A percentile compares a stretch with the other conserved stretches of the same genome.
Conservation (phyloP, 306 rosid species). For the peach (Prunus persica) region Prunus_persica_NCBIv2 NC_034009.1:41928001-41928500, state of each 20-base stretch:
- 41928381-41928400: constrained; percentile 8
- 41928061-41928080: no score
- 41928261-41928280: constrained; percentile 1
- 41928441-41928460: not conserved
- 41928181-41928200: constrained; percentile 5
- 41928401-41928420: not conserved
- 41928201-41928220: not conserved
- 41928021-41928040: no score
- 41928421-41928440: not conserved
- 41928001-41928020: no score
- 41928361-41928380: constrained; percentile 7
- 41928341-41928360: not conserved
- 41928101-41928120: no score
- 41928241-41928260: not conserved
- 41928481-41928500: no score
- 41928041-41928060: no score
- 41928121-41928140: no score
- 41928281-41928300: not conserved
- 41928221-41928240: constrained; percentile 20
- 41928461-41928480: no score
- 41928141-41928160: no score
- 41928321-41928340: constrained; percentile 20
- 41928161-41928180: not conserved
- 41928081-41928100: no score
- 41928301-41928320: not conserved